Percentiles rank a stretch among this genome's conserved stretches.
phyloP scores from a whole-genome alignment of 345 rosid species.

The Viola odorata region DNA sequence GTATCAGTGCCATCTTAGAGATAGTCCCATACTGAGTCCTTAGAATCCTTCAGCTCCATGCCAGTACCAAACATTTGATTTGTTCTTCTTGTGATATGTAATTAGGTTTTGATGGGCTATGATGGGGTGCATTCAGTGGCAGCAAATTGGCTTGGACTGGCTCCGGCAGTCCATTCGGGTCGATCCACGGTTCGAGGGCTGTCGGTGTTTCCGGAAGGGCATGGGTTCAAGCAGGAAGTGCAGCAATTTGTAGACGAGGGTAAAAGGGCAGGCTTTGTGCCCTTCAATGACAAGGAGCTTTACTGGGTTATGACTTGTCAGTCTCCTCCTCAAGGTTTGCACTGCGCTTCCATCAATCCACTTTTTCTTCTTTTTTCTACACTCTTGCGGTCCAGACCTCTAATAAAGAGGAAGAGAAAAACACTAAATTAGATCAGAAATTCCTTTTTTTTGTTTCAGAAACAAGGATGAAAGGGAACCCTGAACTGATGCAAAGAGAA shows the following conservation, averaged over 20 bases:
- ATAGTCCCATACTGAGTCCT: constrained; percentile 97
- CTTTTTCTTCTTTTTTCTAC: neutral
- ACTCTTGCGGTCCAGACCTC: neutral
- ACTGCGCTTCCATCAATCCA: neutral
- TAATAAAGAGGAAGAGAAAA: too few relatives aligned
- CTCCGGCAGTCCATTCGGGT: constrained; percentile 18
- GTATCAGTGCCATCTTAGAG: constrained; percentile 91
- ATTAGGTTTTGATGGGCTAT: constrained; percentile 42
- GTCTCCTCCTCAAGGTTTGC: constrained; percentile 20
- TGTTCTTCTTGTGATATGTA: neutral
- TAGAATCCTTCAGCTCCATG: constrained; percentile 98
- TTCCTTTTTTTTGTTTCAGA: constrained; percentile 9
- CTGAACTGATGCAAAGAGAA: constrained; percentile 27
- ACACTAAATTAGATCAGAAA: too few relatives aligned
- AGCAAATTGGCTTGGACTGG: constrained; percentile 30
- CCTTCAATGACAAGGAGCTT: constrained; percentile 23
- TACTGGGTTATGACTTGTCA: constrained; percentile 28
- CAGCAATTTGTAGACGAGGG: constrained; percentile 20
- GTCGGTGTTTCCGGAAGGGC: constrained; percentile 25
- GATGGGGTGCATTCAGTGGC: constrained; percentile 42
- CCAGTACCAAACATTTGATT: too few relatives aligned
- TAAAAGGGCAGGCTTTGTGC: constrained; percentile 23
- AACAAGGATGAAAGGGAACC: constrained; percentile 10
- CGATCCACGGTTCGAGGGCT: constrained; percentile 31
- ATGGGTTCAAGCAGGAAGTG: constrained; percentile 14